Percentiles rank a stretch among this genome's conserved stretches.
These are phyloP conservation scores for Mollisia scopiformis DNA, from an alignment of 2,329 filamentous ascomycete species.

Conservation along the genomic window DNA sequence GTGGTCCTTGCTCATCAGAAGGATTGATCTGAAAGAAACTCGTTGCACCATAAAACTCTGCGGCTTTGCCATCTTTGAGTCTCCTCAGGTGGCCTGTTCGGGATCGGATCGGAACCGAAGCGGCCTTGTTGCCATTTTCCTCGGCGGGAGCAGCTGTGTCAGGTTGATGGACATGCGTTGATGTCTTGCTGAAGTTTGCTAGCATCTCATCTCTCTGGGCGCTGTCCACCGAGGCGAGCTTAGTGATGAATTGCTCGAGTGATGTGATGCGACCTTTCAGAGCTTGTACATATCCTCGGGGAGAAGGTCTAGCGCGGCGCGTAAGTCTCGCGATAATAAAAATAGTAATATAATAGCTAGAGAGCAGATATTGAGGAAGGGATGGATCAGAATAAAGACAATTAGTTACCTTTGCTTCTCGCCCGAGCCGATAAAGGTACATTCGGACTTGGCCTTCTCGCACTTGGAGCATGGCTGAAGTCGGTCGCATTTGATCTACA, in stretches of 20 bases:
- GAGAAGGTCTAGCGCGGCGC: conserved; percentile 42
- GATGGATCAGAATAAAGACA: too few species aligned
- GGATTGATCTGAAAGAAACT: conserved; percentile 46
- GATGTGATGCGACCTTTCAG: conserved; percentile 50
- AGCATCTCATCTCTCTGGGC: conserved; percentile 46
- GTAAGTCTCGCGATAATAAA: neutral
- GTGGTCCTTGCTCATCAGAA: conserved; percentile 19
- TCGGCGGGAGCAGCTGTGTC: conserved; percentile 12
- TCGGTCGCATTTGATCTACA: conserved; percentile 55
- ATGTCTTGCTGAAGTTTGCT: conserved; percentile 37
- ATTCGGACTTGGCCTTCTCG: conserved; percentile 44
- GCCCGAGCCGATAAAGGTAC: conserved; percentile 43
- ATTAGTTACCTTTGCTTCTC: conserved; percentile 45
- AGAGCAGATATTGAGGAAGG: neutral
- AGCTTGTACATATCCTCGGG: conserved; percentile 50
- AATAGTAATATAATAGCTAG: neutral
- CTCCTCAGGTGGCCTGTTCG: conserved; percentile 43
- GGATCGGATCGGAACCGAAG: conserved; percentile 32
- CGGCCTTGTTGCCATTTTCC: conserved; percentile 4
- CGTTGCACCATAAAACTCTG: conserved; percentile 52
- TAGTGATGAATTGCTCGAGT: conserved; percentile 48
- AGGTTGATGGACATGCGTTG: conserved; percentile 12
- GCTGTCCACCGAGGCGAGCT: conserved; percentile 44
- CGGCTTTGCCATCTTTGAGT: conserved; percentile 41
- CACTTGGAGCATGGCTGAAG: conserved; percentile 54